Percentiles rank a stretch among this genome's conserved stretches.
Conservation (phyloP, 306 rosid species). For the Erythrophleum fordii region DNA sequence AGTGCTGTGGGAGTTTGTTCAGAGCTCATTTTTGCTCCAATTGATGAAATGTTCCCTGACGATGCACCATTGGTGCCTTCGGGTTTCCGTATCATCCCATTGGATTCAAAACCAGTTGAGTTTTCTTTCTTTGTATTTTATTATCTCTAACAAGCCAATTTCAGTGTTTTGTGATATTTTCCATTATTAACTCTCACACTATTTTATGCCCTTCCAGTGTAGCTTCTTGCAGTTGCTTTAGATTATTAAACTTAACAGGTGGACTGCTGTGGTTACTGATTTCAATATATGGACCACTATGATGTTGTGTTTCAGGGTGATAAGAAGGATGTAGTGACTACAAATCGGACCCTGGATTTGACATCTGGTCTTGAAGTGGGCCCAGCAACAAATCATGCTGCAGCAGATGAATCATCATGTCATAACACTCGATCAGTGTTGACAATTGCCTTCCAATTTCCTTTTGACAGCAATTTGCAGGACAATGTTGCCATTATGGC, state of each 20-base stretch:
- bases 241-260: neutral
- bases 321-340: constrained; percentile 58
- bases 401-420: constrained; percentile 57
- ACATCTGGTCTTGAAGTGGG: constrained; percentile 95
- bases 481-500: constrained; percentile 90
- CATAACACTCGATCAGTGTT: constrained; percentile 78
- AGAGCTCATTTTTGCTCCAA: constrained; percentile 90
- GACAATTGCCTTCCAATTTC: constrained; percentile 96
- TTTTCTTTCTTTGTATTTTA: constrained; percentile 18
- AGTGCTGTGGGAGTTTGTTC: constrained; percentile 82
- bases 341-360: constrained; percentile 84
- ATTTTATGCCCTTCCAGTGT: neutral
- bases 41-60: constrained; percentile 89
- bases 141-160: neutral
- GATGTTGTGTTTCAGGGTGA: constrained; percentile 56
- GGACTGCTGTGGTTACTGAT: too few species aligned
- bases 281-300: constrained; percentile 6
- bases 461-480: constrained; percentile 78
- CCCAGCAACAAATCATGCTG: constrained; percentile 50
- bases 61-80: constrained; percentile 87
- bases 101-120: constrained; percentile 84
- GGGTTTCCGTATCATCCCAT: constrained; percentile 75
- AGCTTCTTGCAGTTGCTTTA: neutral
- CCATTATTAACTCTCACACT: neutral
- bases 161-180: neutral